Evolutionary conservation across 129 eudicot species (phyloP).

Genomic region (Centaurea solstitialis): DNA sequence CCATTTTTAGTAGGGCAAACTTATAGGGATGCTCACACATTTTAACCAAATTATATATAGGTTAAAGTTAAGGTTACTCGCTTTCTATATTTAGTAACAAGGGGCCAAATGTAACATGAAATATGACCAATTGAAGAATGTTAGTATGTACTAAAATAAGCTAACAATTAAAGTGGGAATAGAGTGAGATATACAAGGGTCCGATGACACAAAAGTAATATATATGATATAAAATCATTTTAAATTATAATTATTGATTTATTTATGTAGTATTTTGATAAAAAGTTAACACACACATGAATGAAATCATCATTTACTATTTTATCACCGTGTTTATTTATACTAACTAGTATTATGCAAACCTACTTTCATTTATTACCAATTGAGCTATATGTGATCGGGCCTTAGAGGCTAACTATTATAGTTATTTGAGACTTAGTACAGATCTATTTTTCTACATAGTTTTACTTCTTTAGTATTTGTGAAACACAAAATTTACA

Average conservation of each 20-base stretch:
- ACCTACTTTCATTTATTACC: no score
- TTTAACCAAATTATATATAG: slow-evolving; percentile 10
- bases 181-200: neutral
- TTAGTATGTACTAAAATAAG: slow-evolving; percentile 2
- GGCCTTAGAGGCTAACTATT: no score
- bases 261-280: no score
- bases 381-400: no score
- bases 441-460: no score
- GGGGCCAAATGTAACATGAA: slow-evolving; percentile 19
- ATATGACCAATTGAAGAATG: slow-evolving; percentile 15
- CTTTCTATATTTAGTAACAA: slow-evolving; percentile 19
- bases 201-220: neutral
- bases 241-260: neutral
- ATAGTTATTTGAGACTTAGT: no score
- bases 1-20: slow-evolving; percentile 25
- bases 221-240: neutral
- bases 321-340: no score
- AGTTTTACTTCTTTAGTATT: no score
- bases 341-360: no score
- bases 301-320: no score
- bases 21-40: slow-evolving; percentile 21
- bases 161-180: neutral
- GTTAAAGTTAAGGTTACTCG: neutral
- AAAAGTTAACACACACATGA: no score
- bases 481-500: no score